Conservation (phyloP, 108 stramenopile genomes). For the Seminavis robusta region DNA sequence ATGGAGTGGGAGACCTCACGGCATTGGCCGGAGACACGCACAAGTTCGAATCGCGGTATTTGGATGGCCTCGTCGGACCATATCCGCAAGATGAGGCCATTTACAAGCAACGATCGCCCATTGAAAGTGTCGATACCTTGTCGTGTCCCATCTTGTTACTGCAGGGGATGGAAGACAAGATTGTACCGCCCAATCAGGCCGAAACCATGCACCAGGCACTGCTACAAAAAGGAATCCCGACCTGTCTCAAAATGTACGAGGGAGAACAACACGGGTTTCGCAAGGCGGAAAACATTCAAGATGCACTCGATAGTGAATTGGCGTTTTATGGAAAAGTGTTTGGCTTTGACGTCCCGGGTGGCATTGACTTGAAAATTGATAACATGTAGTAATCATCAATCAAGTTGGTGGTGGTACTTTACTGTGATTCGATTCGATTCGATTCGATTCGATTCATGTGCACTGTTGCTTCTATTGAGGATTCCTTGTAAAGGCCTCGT, state of each 20-base stretch:
- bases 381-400: slow-evolving; percentile 25
- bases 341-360: slow-evolving; percentile 56
- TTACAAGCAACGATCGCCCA: slow-evolving; percentile 70
- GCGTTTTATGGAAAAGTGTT: slow-evolving; percentile 69
- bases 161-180: slow-evolving; percentile 79
- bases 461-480: no score
- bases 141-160: slow-evolving; percentile 71
- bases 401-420: no score
- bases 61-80: slow-evolving; percentile 69
- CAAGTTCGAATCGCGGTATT: slow-evolving; percentile 81
- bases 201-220: slow-evolving; percentile 71
- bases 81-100: slow-evolving; percentile 65
- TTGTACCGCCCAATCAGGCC: slow-evolving; percentile 87
- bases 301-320: slow-evolving; percentile 69
- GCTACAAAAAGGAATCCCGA: slow-evolving; percentile 60
- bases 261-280: slow-evolving; percentile 87
- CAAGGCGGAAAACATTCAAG: slow-evolving; percentile 77
- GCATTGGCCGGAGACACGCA: slow-evolving; percentile 78
- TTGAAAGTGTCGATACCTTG: slow-evolving; percentile 61
- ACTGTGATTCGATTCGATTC: slow-evolving; percentile 5
- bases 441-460: slow-evolving; percentile 8
- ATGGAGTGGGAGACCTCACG: slow-evolving; percentile 72
- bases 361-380: slow-evolving; percentile 52
- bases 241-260: slow-evolving; percentile 66
- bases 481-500: no score